Evolutionary conservation across 2,329 filamentous ascomycete genomes (phyloP), one percentile per base, ranked within the genome.

Genomic region (Orbilia quercus): DNA sequence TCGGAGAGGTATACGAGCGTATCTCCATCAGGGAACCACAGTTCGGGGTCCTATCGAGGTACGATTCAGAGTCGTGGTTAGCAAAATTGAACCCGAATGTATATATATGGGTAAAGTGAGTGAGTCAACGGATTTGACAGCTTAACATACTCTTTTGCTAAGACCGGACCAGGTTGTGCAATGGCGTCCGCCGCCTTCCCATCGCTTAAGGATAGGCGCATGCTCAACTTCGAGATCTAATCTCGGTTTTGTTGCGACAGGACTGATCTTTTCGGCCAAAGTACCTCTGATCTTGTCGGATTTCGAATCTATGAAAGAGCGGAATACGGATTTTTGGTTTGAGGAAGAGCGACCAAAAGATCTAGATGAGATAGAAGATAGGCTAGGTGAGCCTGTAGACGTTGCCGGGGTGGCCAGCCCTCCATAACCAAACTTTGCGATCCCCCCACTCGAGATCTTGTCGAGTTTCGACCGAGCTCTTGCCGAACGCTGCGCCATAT

Each of bases 1-100:
- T 83, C 81, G 0, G 84, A 82, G 4, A 88, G 82, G 77, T 84
- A 88, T 1, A 88, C 82, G 7, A 88, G 80, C 12, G 87, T 86
- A 70, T 88, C 86, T 20, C 86, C 86, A 65, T 86, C 85, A 0
- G 84, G 83, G 75, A 88, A 85, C 86, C 86, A 88, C 1, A 88
- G 79, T 75, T 88, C 86, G 1, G 85, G 85, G 53, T 88, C 86
- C 77, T 87, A 62, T 28, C 22, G 23, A 57, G n/a, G 16, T 47
- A 22, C 25, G 3, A 67, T 75, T 53, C 67, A 22, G 50, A 22
- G 34, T 9, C 31, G 23, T 59, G 28, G 20, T 62, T 54, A 51
- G 51, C 20, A 58, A 45, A 55, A 23, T 36, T 36, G 31, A 31
- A 31, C 5, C 28, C 28, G 28, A 31, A 31, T 31, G 9, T n/a